A percentile compares a stretch with the other conserved stretches of the same genome.
Conservation (phyloP, 768 basidiomycete species). For the Pisolithus orientalis region DNA sequence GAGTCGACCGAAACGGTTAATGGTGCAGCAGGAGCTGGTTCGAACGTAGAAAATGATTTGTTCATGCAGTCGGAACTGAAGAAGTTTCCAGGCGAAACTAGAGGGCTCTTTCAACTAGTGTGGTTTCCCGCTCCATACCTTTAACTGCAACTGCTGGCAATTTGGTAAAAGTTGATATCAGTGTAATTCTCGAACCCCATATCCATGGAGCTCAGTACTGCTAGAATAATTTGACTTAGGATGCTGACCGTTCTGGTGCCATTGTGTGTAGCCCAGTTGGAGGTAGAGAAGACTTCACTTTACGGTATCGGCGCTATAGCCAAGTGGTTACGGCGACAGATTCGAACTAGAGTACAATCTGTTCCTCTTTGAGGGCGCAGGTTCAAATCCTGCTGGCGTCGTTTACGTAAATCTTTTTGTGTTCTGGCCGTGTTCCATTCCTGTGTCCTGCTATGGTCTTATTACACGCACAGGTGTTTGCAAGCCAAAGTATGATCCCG, state of each 20-base stretch:
- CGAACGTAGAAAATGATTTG: conserved; percentile 28
- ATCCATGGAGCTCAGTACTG: too few relatives aligned
- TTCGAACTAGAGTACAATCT: conserved; percentile 46
- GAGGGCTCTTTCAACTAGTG: too few relatives aligned
- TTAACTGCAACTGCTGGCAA: too few relatives aligned
- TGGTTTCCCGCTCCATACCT: too few relatives aligned
- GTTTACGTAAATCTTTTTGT: conserved; percentile 19
- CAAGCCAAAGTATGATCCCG: too few relatives aligned
- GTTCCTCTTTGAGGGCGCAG: conserved; percentile 65
- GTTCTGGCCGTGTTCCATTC: not conserved
- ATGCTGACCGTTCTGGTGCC: too few relatives aligned
- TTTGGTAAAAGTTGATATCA: too few relatives aligned
- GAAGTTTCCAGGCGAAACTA: conserved; percentile 31
- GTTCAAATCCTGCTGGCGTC: conserved; percentile 66
- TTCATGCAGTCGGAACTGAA: conserved; percentile 38
- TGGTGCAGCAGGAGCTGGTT: conserved; percentile 37
- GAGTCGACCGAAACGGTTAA: conserved; percentile 22
- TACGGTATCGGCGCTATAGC: conserved; percentile 46
- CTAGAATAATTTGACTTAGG: too few relatives aligned
- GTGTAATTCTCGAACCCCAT: too few relatives aligned
- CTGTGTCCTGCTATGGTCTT: not conserved
- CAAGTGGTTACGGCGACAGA: conserved; percentile 77
- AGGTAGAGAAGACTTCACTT: too few relatives aligned
- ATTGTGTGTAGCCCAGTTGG: too few relatives aligned
- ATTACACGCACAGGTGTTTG: not conserved